Base-by-base conservation (phyloP, 345 rosid genomes). In the Lepidium didymum region DNA sequence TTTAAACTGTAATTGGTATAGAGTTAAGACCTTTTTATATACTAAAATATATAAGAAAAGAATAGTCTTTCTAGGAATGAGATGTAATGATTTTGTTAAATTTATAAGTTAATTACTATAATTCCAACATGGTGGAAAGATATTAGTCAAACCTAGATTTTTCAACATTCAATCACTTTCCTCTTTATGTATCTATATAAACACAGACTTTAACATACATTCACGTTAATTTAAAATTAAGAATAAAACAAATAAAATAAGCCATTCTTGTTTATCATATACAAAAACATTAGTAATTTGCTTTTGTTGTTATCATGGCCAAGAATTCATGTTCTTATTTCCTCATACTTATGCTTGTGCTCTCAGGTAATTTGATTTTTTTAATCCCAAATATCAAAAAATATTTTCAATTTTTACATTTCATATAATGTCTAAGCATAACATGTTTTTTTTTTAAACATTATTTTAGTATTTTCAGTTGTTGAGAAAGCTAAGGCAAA, bases 281-380 rank as follows among this genome's bases (percentile, higher is more conserved):
- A n/a, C 11, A 27, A 33, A 27, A 33, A 62, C 8, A 11, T 34
- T 8, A 13, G 14, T 27, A 18, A 31, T 8, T 23, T 25, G 27
- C 18, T 9, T 59, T 42, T 41, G 8, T 14, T 13, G 50, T 45
- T 29, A 62, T 29, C 55, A 62, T 46, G 67, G 67, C 55, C 41
- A 63, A 63, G 23, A 27, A 45, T 45, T 55, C 42, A 27, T 62
- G 57, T 55, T 71, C 25, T 63, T 71, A 16, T 36, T 37, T 54
- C 34, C 23, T 71, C 9, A 5, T 70, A 5, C 19, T 70, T 35
- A 23, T 62, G 21, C 18, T 70, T 34, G 46, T 62, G 47, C 15
- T 71, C 31, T 71, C 63, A 35, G 41, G 66, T 61, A 61, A 7
- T 6, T 61, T 19, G 1, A 9, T 0, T 7, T 29, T 16, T 10